A percentile compares a stretch with the other conserved stretches of the same genome.
phyloP scores from a whole-genome alignment of 768 basidiomycete genomes.

The Cystoderma amianthinum region DNA sequence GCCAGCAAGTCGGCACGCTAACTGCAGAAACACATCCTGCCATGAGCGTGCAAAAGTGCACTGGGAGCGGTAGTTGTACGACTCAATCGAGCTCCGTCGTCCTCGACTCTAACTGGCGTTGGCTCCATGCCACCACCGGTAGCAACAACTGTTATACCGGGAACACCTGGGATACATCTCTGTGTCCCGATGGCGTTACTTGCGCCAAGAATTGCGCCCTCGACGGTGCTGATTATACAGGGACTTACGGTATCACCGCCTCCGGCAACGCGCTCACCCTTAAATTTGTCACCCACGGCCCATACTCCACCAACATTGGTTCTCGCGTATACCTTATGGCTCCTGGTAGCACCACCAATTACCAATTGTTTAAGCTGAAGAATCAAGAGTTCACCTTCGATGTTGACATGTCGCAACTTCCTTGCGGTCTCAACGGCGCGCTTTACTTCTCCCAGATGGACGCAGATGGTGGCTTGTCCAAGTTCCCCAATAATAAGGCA shows the following conservation, averaged over 20 bases:
- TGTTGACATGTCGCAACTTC: slow-evolving; percentile 46
- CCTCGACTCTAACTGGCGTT: slow-evolving; percentile 50
- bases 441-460: slow-evolving; percentile 49
- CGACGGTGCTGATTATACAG: slow-evolving; percentile 38
- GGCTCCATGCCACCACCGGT: slow-evolving; percentile 28
- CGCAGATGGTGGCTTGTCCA: slow-evolving; percentile 38
- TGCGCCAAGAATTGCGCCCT: slow-evolving; percentile 39
- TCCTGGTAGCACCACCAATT: slow-evolving; percentile 21
- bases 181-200: slow-evolving; percentile 39
- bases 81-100: slow-evolving; percentile 24
- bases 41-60: slow-evolving; percentile 37
- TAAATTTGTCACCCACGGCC: slow-evolving; percentile 30
- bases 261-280: slow-evolving; percentile 32
- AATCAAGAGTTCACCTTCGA: slow-evolving; percentile 54
- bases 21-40: slow-evolving; percentile 43
- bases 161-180: slow-evolving; percentile 43
- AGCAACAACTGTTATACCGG: slow-evolving; percentile 48
- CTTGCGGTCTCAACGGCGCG: slow-evolving; percentile 50
- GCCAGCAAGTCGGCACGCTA: slow-evolving; percentile 43
- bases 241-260: slow-evolving; percentile 41
- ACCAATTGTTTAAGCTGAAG: slow-evolving; percentile 30
- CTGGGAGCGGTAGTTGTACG: slow-evolving; percentile 30
- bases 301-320: slow-evolving; percentile 29
- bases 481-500: slow-evolving; percentile 40
- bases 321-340: slow-evolving; percentile 39